Percentiles rank a stretch among this genome's conserved stretches.
Conservation (phyloP, 2,329 filamentous ascomycete genomes). For the Reticulascus tulasneorum region DNA sequence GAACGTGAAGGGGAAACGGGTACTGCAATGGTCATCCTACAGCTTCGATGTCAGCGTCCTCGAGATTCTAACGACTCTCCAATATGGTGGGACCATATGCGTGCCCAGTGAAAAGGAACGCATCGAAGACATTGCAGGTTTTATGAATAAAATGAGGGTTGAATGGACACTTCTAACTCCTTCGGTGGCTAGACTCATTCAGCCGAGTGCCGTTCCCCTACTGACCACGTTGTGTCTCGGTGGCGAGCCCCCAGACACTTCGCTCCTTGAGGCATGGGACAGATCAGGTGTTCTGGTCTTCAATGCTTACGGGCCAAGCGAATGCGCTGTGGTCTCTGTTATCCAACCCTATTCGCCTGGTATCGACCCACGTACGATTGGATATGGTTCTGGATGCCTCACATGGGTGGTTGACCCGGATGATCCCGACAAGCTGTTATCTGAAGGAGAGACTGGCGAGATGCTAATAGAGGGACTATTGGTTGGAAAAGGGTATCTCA, state of each 20-base stretch:
- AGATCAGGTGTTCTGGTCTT: constrained; percentile 20
- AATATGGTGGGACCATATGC: constrained; percentile 33
- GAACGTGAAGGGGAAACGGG: constrained; percentile 1
- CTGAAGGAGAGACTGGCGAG: constrained; percentile 29
- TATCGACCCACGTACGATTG: constrained; percentile 12
- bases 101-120: constrained; percentile 34
- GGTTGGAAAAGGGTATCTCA: constrained; percentile 45
- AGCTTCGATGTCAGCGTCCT: constrained; percentile 33
- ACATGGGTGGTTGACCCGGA: constrained; percentile 28
- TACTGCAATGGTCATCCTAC: constrained; percentile 26
- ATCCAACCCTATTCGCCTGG: constrained; percentile 17
- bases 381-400: constrained; percentile 8
- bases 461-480: constrained; percentile 37
- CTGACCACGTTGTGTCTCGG: constrained; percentile 4
- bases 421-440: constrained; percentile 22
- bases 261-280: constrained; percentile 10
- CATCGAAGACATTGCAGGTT: constrained; percentile 13
- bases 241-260: constrained; percentile 3
- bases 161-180: constrained; percentile 5
- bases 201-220: neutral
- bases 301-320: constrained; percentile 23
- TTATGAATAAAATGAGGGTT: neutral
- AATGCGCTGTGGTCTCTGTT: constrained; percentile 42
- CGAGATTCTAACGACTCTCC: constrained; percentile 31
- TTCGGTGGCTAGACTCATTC: constrained; percentile 7